Conservation (phyloP, 2,329 filamentous ascomycete genomes). For the Paecilomyces dactylethromorphus region DNA sequence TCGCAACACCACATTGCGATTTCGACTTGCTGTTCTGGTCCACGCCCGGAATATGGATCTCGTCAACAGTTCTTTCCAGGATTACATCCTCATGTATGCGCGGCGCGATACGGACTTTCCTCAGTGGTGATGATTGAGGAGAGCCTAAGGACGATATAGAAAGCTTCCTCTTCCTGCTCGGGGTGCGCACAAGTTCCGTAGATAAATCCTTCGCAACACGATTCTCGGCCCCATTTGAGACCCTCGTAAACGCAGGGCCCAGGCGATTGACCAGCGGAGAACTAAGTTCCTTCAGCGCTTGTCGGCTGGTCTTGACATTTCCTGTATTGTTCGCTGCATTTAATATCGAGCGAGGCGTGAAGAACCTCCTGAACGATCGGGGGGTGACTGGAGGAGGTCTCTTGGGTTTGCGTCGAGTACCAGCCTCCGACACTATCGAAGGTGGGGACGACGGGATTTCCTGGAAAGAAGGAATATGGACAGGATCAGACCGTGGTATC, state of each 20-base stretch:
- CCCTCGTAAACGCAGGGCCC: slow-evolving; percentile 35
- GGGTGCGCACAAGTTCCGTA: slow-evolving; percentile 26
- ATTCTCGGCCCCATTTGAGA: slow-evolving; percentile 24
- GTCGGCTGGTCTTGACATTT: slow-evolving; percentile 34
- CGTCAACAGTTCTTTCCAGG: slow-evolving; percentile 17
- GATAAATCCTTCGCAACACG: slow-evolving; percentile 19
- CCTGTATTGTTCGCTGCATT: slow-evolving; percentile 26
- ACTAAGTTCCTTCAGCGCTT: slow-evolving; percentile 39
- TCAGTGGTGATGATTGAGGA: slow-evolving; percentile 43
- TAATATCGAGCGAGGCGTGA: slow-evolving; percentile 41
- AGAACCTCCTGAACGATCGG: slow-evolving; percentile 45
- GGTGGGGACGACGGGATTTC: slow-evolving; percentile 37
- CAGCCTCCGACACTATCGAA: slow-evolving; percentile 32
- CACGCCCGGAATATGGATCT: slow-evolving; percentile 16
- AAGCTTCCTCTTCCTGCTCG: slow-evolving; percentile 41
- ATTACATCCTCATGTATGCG: slow-evolving; percentile 24
- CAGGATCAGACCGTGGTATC: slow-evolving; percentile 28
- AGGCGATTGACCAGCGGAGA: slow-evolving; percentile 36
- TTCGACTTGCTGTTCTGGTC: slow-evolving; percentile 10
- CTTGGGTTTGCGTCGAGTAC: slow-evolving; percentile 29
- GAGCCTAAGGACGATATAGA: slow-evolving; percentile 40
- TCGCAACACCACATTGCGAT: slow-evolving; percentile 9
- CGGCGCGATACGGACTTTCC: slow-evolving; percentile 31
- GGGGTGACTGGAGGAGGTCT: slow-evolving; percentile 44
- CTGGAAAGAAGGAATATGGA: slow-evolving; percentile 21